These are phyloP conservation scores for Earliella scabrosa DNA, from an alignment of 1,284 basidiomycete genomes.

Conservation along the genomic window DNA sequence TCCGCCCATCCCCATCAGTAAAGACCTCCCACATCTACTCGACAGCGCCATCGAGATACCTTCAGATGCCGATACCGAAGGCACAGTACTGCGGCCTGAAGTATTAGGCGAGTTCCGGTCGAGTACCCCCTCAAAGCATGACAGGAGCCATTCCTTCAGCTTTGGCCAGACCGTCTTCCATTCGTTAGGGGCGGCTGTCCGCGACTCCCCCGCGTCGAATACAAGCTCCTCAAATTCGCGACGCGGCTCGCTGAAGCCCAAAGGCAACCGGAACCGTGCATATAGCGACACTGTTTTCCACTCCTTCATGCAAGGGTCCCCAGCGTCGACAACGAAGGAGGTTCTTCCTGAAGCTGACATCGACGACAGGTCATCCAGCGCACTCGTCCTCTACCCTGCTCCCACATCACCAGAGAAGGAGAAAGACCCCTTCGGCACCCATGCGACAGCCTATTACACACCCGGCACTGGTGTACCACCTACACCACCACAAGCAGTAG, in stretches of 20 bases:
- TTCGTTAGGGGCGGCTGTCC: conserved; percentile 23
- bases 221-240: conserved; percentile 29
- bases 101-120: conserved; percentile 14
- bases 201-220: conserved; percentile 17
- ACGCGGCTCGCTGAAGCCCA: conserved; percentile 32
- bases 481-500: conserved; percentile 56
- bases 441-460: conserved; percentile 78
- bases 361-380: conserved; percentile 54
- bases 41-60: conserved; percentile 47
- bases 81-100: conserved; percentile 4
- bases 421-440: conserved; percentile 72
- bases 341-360: conserved; percentile 58
- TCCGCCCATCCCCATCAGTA: conserved; percentile 48
- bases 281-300: conserved; percentile 68
- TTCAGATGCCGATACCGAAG: conserved; percentile 37
- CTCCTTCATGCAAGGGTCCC: conserved; percentile 41
- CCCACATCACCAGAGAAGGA: conserved; percentile 39
- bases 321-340: conserved; percentile 17
- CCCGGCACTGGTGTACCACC: conserved; percentile 71
- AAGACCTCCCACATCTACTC: conserved; percentile 42
- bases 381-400: conserved; percentile 50
- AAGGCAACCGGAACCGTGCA: conserved; percentile 52
- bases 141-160: conserved; percentile 61
- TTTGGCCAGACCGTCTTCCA: conserved; percentile 65
- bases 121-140: conserved; percentile 27